Percentiles rank a stretch among this genome's conserved stretches.
phyloP scores from a whole-genome alignment of 2,329 filamentous ascomycete genomes.

The Stromatinia cepivora region DNA sequence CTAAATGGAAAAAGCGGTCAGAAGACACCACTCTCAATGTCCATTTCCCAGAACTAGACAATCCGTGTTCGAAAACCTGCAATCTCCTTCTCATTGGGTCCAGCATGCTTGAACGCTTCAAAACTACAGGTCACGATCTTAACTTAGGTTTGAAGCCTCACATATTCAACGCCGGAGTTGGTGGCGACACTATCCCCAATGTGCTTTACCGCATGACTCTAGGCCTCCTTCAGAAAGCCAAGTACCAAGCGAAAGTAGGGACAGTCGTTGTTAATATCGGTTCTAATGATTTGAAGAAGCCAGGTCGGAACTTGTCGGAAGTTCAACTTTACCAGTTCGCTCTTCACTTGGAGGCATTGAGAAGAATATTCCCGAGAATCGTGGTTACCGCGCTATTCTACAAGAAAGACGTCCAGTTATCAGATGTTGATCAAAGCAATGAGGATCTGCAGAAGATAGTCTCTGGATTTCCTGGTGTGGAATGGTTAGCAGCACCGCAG shows the following conservation, averaged over 20 bases:
- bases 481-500: constrained; percentile 25
- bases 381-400: constrained; percentile 23
- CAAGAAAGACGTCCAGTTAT: constrained; percentile 23
- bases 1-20: constrained; percentile 15
- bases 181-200: constrained; percentile 26
- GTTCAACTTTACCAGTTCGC: constrained; percentile 3
- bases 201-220: constrained; percentile 24
- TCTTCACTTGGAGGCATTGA: constrained; percentile 22
- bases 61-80: background rate
- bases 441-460: constrained; percentile 11
- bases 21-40: constrained; percentile 17
- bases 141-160: constrained; percentile 1
- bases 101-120: constrained; percentile 26
- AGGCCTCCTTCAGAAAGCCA: constrained; percentile 9
- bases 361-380: constrained; percentile 17
- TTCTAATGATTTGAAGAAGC: constrained; percentile 26
- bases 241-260: constrained; percentile 11
- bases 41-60: constrained; percentile 15
- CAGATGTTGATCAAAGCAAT: constrained; percentile 22
- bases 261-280: constrained; percentile 24
- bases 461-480: background rate
- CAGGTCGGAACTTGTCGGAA: constrained; percentile 14
- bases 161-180: constrained; percentile 28
- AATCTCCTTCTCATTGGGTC: constrained; percentile 24
- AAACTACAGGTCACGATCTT: constrained; percentile 22